Conservation (phyloP, 1,284 basidiomycete species). For the Termitomyces sp. region DNA sequence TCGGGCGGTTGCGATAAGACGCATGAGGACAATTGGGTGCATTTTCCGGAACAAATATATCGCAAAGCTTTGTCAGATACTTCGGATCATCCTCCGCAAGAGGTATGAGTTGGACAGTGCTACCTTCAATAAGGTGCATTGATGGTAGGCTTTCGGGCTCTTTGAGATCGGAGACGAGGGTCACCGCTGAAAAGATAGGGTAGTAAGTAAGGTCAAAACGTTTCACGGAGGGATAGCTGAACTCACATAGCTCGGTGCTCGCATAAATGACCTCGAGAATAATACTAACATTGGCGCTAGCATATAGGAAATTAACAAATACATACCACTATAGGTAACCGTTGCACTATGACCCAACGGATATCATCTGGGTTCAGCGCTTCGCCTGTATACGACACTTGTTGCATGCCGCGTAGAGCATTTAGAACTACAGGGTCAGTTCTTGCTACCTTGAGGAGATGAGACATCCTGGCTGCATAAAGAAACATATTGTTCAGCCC, state of each 20-base stretch:
- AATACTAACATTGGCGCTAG: neutral
- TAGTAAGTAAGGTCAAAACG: too few species aligned
- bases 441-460: slow-evolving; percentile 24
- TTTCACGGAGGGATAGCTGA: neutral
- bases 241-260: slow-evolving; percentile 17
- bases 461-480: slow-evolving; percentile 29
- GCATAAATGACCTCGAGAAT: slow-evolving; percentile 14
- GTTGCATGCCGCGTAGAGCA: slow-evolving; percentile 24
- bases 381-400: slow-evolving; percentile 27
- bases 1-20: slow-evolving; percentile 21
- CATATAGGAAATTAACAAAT: neutral
- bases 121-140: slow-evolving; percentile 19
- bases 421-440: slow-evolving; percentile 18
- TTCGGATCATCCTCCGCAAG: neutral
- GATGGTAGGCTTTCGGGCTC: slow-evolving; percentile 16
- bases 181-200: slow-evolving; percentile 9
- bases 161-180: slow-evolving; percentile 21
- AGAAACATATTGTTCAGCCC: slow-evolving; percentile 27
- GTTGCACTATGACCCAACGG: slow-evolving; percentile 21
- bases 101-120: slow-evolving; percentile 18
- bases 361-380: slow-evolving; percentile 25
- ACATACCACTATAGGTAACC: slow-evolving; percentile 8
- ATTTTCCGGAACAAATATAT: slow-evolving; percentile 23
- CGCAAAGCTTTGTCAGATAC: slow-evolving; percentile 13
- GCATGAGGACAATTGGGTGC: slow-evolving; percentile 25